Percentiles rank a stretch among this genome's conserved stretches.
phyloP scores from a whole-genome alignment of 2,329 filamentous ascomycete genomes.

The Calonectria henricotiae region DNA sequence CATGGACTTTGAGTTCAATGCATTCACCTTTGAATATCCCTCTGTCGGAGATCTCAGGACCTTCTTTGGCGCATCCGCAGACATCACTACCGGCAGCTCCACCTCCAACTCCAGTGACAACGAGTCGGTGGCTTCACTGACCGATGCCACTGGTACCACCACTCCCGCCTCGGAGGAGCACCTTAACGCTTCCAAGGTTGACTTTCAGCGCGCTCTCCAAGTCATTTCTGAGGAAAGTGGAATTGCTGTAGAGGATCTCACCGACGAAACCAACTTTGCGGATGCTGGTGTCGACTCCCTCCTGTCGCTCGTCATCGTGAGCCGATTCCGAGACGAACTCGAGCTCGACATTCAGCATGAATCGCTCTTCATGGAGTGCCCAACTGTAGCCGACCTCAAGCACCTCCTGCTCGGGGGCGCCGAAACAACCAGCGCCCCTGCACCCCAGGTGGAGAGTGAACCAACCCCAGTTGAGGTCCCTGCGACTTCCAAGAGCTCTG shows the following conservation, averaged over 20 bases:
- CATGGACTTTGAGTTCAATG: conserved; percentile 68
- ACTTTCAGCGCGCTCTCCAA: conserved; percentile 42
- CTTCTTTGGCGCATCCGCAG: conserved; percentile 37
- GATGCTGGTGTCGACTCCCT: conserved; percentile 76
- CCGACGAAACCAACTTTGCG: conserved; percentile 71
- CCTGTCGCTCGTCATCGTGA: conserved; percentile 63
- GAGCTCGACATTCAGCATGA: conserved; percentile 70
- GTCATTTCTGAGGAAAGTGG: conserved; percentile 68
- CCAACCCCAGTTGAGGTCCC: not conserved
- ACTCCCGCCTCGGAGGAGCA: conserved; percentile 34
- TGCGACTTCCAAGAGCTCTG: not conserved
- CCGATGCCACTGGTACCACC: not conserved
- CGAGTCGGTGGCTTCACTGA: not conserved
- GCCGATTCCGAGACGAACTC: conserved; percentile 59
- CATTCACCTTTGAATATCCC: conserved; percentile 68
- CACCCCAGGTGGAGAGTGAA: not conserved
- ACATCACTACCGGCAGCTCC: conserved; percentile 33
- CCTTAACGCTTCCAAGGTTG: conserved; percentile 25
- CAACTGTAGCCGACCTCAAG: conserved; percentile 71
- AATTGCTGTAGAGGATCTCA: conserved; percentile 69
- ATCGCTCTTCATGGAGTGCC: conserved; percentile 68
- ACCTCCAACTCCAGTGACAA: conserved; percentile 36
- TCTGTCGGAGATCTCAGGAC: conserved; percentile 70
- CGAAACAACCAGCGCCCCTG: not conserved
- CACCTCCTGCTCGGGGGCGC: conserved; percentile 25